Conservation (phyloP, 208 protist species). For the Phytomonas sp. region DNA sequence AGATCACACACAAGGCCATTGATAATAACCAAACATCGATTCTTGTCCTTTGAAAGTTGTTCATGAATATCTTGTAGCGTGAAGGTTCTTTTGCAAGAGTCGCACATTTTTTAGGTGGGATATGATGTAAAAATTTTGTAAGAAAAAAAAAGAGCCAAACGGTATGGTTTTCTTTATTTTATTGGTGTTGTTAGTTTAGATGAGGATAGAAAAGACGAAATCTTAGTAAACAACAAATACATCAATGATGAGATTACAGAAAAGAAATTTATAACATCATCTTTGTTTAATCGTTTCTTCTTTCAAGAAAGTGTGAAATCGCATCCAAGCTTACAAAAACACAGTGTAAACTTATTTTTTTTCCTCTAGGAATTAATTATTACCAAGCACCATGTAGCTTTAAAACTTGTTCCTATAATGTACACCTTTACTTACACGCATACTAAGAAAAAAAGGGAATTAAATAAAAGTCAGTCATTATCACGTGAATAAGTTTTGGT, state of each 20-base stretch:
- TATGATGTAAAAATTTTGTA: background rate
- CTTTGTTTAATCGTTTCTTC: background rate
- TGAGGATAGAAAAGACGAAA: background rate
- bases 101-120: background rate
- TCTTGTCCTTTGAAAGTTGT: slow-evolving; percentile 9
- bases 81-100: background rate
- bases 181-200: background rate
- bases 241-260: background rate
- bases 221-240: background rate
- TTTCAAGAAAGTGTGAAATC: background rate
- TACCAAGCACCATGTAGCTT: background rate
- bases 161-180: background rate
- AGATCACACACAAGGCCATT: slow-evolving; percentile 82
- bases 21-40: slow-evolving; percentile 33
- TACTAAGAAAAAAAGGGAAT: background rate
- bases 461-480: background rate
- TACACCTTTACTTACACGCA: background rate
- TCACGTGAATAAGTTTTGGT: background rate
- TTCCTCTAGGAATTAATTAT: background rate
- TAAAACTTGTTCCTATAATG: background rate
- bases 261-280: background rate
- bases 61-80: background rate
- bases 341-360: background rate
- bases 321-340: background rate
- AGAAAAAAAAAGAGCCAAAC: background rate